phyloP scores from a whole-genome alignment of 2,329 filamentous ascomycete genomes.

The Dothideomycetes sp. region DNA sequence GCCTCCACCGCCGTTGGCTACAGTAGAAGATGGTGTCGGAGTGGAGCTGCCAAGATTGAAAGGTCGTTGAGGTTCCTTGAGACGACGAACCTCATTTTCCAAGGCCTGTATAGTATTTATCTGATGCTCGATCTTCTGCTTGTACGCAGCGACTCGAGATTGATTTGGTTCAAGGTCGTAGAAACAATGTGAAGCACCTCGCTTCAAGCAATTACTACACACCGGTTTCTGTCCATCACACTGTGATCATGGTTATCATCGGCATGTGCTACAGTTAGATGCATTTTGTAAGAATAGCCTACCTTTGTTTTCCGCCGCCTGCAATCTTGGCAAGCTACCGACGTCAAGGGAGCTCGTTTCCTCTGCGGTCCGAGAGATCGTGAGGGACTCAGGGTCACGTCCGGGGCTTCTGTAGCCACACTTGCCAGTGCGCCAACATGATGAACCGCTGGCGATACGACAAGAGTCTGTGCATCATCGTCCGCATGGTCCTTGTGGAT shows the following conservation, averaged over 20 bases:
- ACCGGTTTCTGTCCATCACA: conserved; percentile 7
- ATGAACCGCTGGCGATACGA: too few species aligned
- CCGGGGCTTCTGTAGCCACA: too few species aligned
- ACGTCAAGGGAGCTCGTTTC: conserved; percentile 7
- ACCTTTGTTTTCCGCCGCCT: conserved; percentile 12
- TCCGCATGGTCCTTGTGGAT: too few species aligned
- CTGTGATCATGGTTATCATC: background rate
- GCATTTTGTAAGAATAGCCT: background rate
- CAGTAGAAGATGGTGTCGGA: background rate
- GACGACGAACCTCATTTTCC: background rate
- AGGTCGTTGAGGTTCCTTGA: background rate
- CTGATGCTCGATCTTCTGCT: conserved; percentile 12
- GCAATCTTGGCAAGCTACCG: conserved; percentile 11
- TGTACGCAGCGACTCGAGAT: conserved; percentile 8
- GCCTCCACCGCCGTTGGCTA: background rate
- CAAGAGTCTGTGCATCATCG: too few species aligned
- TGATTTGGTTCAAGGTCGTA: conserved; percentile 12
- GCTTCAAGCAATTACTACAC: conserved; percentile 5
- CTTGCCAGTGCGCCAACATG: too few species aligned
- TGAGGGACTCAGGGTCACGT: background rate
- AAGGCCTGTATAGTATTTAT: background rate
- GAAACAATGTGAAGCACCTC: background rate
- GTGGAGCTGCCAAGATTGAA: background rate
- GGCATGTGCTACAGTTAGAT: too few species aligned
- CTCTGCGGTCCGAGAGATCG: background rate